These are phyloP conservation scores for Obelidium mucronatum DNA, from an alignment of 192 early-diverging fungal species.

Conservation along the genomic window DNA sequence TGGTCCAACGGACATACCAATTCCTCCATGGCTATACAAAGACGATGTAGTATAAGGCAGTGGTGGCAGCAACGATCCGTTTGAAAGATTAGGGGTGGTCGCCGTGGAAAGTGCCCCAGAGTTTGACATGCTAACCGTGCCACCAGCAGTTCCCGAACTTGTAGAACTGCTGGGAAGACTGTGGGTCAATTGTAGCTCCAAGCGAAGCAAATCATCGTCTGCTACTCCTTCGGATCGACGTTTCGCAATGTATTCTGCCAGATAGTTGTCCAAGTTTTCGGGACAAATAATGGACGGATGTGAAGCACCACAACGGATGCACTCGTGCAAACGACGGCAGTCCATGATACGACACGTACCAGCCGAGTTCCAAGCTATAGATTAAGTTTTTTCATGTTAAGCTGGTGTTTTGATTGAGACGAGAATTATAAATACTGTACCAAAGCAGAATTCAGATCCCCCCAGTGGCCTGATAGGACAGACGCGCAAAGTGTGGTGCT, in stretches of 20 bases:
- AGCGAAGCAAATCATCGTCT: conserved; percentile 24
- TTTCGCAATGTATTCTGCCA: conserved; percentile 34
- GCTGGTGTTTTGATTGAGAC: no score
- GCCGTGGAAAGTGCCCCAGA: background rate
- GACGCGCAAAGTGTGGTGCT: conserved; percentile 37
- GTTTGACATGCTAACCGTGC: background rate
- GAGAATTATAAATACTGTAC: background rate
- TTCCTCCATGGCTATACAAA: background rate
- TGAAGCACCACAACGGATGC: conserved; percentile 42
- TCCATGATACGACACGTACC: conserved; percentile 42
- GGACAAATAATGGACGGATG: conserved; percentile 45
- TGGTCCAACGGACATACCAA: background rate
- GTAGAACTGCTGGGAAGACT: conserved; percentile 11
- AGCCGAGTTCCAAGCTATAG: conserved; percentile 43
- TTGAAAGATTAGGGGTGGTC: conserved; percentile 5
- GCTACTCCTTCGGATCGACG: conserved; percentile 34
- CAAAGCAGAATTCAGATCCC: conserved; percentile 43
- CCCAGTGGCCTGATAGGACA: conserved; percentile 44
- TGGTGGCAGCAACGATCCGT: conserved; percentile 12
- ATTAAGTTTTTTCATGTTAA: no score
- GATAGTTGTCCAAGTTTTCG: conserved; percentile 42
- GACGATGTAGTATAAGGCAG: conserved; percentile 21
- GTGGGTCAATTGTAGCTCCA: conserved; percentile 37
- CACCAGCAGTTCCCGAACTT: background rate
- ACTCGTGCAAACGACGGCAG: conserved; percentile 41